Evolutionary conservation across 768 basidiomycete species (phyloP), one percentile per base, ranked within the genome.

Genomic region (Erythrobasidium yunnanense): DNA sequence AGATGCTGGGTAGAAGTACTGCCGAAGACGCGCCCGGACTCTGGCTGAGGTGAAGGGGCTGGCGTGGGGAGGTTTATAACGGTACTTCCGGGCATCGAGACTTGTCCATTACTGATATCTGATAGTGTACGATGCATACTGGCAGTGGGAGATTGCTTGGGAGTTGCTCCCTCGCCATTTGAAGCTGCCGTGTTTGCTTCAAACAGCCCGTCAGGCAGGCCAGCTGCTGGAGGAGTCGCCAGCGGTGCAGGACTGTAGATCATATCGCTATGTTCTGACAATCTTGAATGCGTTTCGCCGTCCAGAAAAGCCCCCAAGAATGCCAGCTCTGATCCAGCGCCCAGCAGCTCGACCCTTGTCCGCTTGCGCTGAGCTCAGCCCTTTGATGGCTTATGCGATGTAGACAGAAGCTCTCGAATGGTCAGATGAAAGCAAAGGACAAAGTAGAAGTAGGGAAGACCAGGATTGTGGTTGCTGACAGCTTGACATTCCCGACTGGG

Each of bases 11-110:
- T 42, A 42, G 11, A 11, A n/a, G 11, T 42, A n/a, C 38, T 11
- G n/a, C 11, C 38, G 11, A 42, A 11, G 15, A 33, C 17, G n/a
- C 18, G 15, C 20, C 54, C 54, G 3, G 38, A 22, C 15, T 54
- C 55, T 5, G 66, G 66, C 47, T 67, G 66, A 20, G 66, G 66
- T 50, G 66, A 67, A 1, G 66, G 55, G 4, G 66, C 66, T 18
- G 66, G 66, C 22, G 66, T 67, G 27, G 66, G 66, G 11, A 51
- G 66, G 38, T 42, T 42, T 11, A 42, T 42, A n/a, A 42, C 38
- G 11, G 38, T 42, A 11, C 11, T n/a, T 11, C 38, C 11, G 38
- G 38, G n/a, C 38, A 42, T 42, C 38, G 11, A 11, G 38, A 11
- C 38, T 11, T 42, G 38, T 42, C n/a, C 38, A n/a, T 11, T 11